phyloP scores from a whole-genome alignment of 129 eudicot species.

The Chrysanthemum lavandulifolium region DNA sequence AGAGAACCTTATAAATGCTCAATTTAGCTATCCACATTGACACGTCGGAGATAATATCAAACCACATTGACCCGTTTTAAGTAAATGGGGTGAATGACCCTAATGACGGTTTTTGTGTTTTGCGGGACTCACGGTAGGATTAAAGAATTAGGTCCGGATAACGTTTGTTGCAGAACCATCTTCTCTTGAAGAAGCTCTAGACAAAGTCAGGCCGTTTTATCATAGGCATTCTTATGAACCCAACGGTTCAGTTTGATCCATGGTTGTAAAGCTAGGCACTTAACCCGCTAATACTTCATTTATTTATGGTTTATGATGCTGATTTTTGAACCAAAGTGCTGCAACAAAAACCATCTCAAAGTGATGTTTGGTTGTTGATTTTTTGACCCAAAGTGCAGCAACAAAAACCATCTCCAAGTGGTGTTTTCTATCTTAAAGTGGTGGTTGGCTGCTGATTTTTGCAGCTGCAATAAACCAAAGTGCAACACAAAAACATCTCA shows the following conservation, averaged over 20 bases:
- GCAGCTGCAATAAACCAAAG: too few relatives aligned
- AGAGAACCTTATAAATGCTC: too few relatives aligned
- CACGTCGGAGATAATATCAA: too few relatives aligned
- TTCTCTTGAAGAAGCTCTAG: constrained; percentile 71
- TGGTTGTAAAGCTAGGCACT: constrained; percentile 12
- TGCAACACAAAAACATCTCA: too few relatives aligned
- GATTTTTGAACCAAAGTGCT: too few relatives aligned
- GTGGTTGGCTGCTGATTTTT: too few relatives aligned
- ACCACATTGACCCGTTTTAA: not conserved
- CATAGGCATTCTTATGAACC: constrained; percentile 51
- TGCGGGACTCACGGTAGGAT: constrained; percentile 81
- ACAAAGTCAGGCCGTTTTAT: constrained; percentile 57
- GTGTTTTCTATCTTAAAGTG: too few relatives aligned
- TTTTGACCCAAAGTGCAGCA: too few relatives aligned
- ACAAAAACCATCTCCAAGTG: too few relatives aligned
- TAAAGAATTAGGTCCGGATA: constrained; percentile 79
- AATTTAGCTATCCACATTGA: too few relatives aligned
- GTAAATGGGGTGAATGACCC: not conserved
- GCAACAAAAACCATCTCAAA: too few relatives aligned
- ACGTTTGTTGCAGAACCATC: constrained; percentile 92
- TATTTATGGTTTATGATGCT: not conserved
- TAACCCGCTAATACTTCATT: constrained; percentile 18
- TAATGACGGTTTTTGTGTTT: not conserved
- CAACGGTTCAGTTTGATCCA: constrained; percentile 22
- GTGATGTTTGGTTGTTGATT: too few relatives aligned